Evolutionary conservation across 73 alveolate species (phyloP), one percentile per base, ranked within the genome.

Genomic region (Blepharisma japonicum): DNA sequence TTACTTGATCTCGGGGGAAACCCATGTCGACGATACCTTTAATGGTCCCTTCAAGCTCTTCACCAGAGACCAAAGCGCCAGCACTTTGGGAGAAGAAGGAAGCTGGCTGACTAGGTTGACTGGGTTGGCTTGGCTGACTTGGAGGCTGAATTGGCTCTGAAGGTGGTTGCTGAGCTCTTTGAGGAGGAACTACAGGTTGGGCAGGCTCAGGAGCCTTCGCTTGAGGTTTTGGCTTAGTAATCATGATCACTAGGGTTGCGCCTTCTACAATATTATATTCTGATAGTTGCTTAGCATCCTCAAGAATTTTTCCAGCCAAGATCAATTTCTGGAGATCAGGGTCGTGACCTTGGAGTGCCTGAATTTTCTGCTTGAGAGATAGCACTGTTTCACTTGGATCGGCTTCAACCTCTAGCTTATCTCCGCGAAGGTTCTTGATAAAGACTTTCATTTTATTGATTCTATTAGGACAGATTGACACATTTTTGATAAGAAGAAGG

Each of bases 191-290:
- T 0, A 20, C 27, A 21, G 77, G 77, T 71, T 61, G 50, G 21
- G 77, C 14, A 27, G 53, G 56, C 53, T 21, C 21, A 11, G 42
- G 42, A 61, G 77, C 56, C 21, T n/a, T 9, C 14, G 77, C 56
- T 61, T 25, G 50, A 61, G 50, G 77, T 27, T 61, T 61, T 21
- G 77, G 56, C 53, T 87, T 87, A 7, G 86, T 27, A 11, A 79
- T 67, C 94, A 87, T 87, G 47, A 83, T 83, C 49, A 87, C 94
- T 38, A 87, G 39, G 56, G 79, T 81, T 54, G 83, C 90, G 9
- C 91, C 91, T 66, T 87, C 94, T 61, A 81, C 84, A 7, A 87
- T 71, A 14, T 54, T 21, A 81, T 78, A 87, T n/a, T 87, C 94
- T 14, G 56, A 74, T 5, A 83, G 51, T 8, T 77, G 48, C 86